Evolutionary conservation across 2,329 filamentous ascomycete species (phyloP), one percentile per base, ranked within the genome.

Genomic region (Phialemonium atrogriseum): DNA sequence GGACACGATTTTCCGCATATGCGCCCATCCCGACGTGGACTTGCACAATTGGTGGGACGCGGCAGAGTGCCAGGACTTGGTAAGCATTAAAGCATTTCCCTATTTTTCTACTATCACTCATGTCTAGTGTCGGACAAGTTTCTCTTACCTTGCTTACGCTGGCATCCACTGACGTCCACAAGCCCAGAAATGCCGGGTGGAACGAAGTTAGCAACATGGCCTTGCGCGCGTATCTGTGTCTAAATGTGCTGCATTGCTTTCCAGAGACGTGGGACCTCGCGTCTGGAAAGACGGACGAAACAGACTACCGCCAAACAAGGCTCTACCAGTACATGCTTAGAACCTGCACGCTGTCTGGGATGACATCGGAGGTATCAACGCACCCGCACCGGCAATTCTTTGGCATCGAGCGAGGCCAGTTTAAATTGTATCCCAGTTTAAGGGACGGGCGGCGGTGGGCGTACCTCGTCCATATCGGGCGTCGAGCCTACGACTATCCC

Each of bases 111-210:
- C n/a, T n/a, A n/a, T n/a, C n/a, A n/a, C n/a, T n/a, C n/a, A n/a
- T n/a, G n/a, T n/a, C n/a, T n/a, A n/a, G n/a, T n/a, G n/a, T n/a
- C n/a, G n/a, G n/a, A n/a, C n/a, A n/a, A n/a, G n/a, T n/a, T n/a
- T n/a, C n/a, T n/a, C n/a, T n/a, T n/a, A n/a, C n/a, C n/a, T n/a
- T n/a, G n/a, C n/a, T n/a, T n/a, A n/a, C n/a, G n/a, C n/a, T n/a
- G n/a, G n/a, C n/a, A n/a, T n/a, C n/a, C n/a, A n/a, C n/a, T n/a
- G n/a, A n/a, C n/a, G n/a, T n/a, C n/a, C n/a, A n/a, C n/a, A n/a
- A n/a, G n/a, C n/a, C n/a, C n/a, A n/a, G n/a, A n/a, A 18, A 35
- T 18, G 31, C 33, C n/a, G 47, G 46, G 10, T 48, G 45, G 47
- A 21, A 35, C 12, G 18, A 13, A 5, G 12, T 47, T 8, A 37